A percentile compares a stretch with the other conserved stretches of the same genome.
Evolutionary conservation across 2,329 filamentous ascomycete species (phyloP).

Genomic region (Curvularia spicifera): DNA sequence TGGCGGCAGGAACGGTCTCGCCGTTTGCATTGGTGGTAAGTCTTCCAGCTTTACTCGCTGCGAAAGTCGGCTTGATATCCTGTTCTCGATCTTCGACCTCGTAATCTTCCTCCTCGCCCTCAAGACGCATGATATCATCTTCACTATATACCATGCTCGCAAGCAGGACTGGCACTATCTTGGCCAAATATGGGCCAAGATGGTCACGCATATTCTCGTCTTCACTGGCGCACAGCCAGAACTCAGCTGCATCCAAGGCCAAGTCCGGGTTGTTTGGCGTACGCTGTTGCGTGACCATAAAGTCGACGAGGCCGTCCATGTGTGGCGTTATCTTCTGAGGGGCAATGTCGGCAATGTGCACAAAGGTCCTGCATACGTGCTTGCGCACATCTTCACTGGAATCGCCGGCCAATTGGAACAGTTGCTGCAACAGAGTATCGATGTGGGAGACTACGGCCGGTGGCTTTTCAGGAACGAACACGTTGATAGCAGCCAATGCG

Average conservation of each 20-base stretch:
- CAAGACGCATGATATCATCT: constrained; percentile 86
- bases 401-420: constrained; percentile 83
- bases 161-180: constrained; percentile 88
- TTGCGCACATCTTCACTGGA: constrained; percentile 80
- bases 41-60: constrained; percentile 70
- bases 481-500: constrained; percentile 84
- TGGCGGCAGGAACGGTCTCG: constrained; percentile 50
- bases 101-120: constrained; percentile 80
- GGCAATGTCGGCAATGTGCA: constrained; percentile 86
- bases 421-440: constrained; percentile 78
- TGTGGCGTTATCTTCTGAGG: constrained; percentile 91
- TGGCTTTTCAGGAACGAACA: constrained; percentile 86
- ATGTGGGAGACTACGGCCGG: constrained; percentile 81
- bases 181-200: constrained; percentile 77
- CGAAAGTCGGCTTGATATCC: constrained; percentile 92
- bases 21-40: constrained; percentile 60
- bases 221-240: constrained; percentile 94
- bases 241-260: constrained; percentile 93
- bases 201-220: constrained; percentile 79
- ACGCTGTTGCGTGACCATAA: constrained; percentile 88
- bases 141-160: constrained; percentile 96
- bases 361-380: constrained; percentile 92
- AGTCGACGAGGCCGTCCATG: constrained; percentile 85
- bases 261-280: constrained; percentile 82
- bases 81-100: constrained; percentile 88